A percentile compares a stretch with the other conserved stretches of the same genome.
Conservation (phyloP, 768 basidiomycete species). For the Boletus eberwhitei region DNA sequence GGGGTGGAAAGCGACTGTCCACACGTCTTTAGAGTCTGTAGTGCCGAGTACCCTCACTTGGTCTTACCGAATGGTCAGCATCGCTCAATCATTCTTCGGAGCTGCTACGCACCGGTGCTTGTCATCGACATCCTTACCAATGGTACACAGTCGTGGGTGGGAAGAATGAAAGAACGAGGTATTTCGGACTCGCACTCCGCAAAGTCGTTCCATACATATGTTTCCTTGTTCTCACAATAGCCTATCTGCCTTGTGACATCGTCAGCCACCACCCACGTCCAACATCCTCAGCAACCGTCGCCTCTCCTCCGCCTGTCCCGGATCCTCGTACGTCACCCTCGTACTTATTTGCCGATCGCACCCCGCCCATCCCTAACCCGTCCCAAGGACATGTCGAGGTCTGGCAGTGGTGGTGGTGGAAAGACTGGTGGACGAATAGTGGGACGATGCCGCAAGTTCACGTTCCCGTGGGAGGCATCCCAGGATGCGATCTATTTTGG, state of each 20-base stretch:
- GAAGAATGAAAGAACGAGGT: too few relatives aligned
- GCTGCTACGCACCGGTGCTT: background rate
- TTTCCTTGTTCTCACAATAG: too few relatives aligned
- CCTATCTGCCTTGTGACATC: too few relatives aligned
- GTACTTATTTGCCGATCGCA: constrained; percentile 38
- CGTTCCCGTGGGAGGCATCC: constrained; percentile 37
- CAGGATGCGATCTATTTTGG: constrained; percentile 30
- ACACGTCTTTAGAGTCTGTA: background rate
- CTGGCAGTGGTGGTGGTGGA: background rate
- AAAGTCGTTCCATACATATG: too few relatives aligned
- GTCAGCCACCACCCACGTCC: background rate
- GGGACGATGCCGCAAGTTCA: constrained; percentile 10
- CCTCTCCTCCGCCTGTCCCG: constrained; percentile 59
- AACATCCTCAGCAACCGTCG: constrained; percentile 55
- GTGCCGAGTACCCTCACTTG: too few relatives aligned
- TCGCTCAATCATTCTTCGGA: too few relatives aligned
- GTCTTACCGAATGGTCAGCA: too few relatives aligned
- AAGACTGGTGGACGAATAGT: background rate
- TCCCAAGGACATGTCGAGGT: constrained; percentile 32
- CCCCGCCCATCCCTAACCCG: constrained; percentile 10
- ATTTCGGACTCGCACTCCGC: too few relatives aligned
- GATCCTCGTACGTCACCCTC: constrained; percentile 67
- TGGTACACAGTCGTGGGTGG: too few relatives aligned
- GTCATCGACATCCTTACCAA: too few relatives aligned
- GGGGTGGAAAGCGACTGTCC: too few relatives aligned